Evolutionary conservation across 2,329 filamentous ascomycete genomes (phyloP), one percentile per base, ranked within the genome.

Genomic region (Ceratocystis diversiconidia): DNA sequence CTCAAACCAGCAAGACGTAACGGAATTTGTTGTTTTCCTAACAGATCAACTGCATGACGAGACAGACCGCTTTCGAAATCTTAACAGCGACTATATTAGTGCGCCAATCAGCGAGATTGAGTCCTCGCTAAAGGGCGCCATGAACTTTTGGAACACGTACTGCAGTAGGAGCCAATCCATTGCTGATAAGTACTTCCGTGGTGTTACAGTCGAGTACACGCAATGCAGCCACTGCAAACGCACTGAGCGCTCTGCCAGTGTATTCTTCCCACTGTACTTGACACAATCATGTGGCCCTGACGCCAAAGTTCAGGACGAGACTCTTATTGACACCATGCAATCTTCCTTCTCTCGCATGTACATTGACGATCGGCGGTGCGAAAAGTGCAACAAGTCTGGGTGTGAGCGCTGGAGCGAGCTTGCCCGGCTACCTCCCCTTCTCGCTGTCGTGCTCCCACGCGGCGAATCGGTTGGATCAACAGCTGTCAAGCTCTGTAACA

Each of bases 1-100:
- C 50, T 79, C 80, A 28, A 78, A 84, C 62, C 92, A 97, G 73
- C 94, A 97, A 75, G 94, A 99, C 72, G 88, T 91, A 1, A 88
- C 92, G 69, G 94, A 97, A 71, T 95, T 95, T 70, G 85, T 92
- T 69, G 85, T 85, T 59, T 96, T 95, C 72, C 74, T 96, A 30
- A 80, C 95, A 46, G 85, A 89, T 64, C 86, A 88, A 69, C 79
- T 97, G 12, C 87, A 92, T 70, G 89, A 94, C 72, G 94, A 99
- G 74, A 85, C 95, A 4, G 95, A 96, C 73, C 73, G 73, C 30
- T 74, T 74, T 15, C 76, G 78, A n/a, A 78, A 85, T 67, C 78
- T 68, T 22, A 69, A 72, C 22, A 67, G 64, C 57, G 57, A 61
- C 3, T 64, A 64, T 28, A 60, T 60, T 10, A 64, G 63, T 43